These are phyloP conservation scores for Yamadazyma kanchanaburiensis DNA, from an alignment of 1,139 yeast species.

Conservation along the genomic window DNA sequence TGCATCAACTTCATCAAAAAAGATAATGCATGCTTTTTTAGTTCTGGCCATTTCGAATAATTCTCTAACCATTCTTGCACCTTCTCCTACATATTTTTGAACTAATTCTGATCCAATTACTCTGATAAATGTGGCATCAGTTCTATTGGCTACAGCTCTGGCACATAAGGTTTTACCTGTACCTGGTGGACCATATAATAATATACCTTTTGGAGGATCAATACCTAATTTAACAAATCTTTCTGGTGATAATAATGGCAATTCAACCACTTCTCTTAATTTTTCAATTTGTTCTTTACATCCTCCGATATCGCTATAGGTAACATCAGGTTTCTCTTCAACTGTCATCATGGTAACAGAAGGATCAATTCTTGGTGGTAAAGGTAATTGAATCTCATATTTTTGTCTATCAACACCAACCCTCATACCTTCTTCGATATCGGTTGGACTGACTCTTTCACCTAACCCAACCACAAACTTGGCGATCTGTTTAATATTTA, in stretches of 20 bases:
- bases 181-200: conserved; percentile 97
- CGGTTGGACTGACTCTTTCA: conserved; percentile 96
- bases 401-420: conserved; percentile 98
- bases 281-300: conserved; percentile 97
- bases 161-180: conserved; percentile 98
- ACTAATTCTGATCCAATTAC: conserved; percentile 98
- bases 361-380: conserved; percentile 97
- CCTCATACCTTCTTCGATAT: conserved; percentile 98
- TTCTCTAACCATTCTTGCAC: conserved; percentile 99
- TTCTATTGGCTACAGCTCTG: conserved; percentile 96
- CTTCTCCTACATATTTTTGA: conserved; percentile 98
- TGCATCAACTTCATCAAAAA: conserved; percentile 97
- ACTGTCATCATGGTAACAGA: conserved; percentile 99
- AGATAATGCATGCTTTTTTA: conserved; percentile 93
- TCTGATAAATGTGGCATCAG: conserved; percentile 96
- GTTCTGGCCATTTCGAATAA: conserved; percentile 98
- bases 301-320: conserved; percentile 93
- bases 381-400: conserved; percentile 92
- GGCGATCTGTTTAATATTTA: conserved; percentile 96
- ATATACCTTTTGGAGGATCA: conserved; percentile 97
- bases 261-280: conserved; percentile 93
- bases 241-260: conserved; percentile 92
- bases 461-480: conserved; percentile 96
- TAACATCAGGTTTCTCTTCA: conserved; percentile 94
- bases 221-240: conserved; percentile 94